Evolutionary conservation across 139 green algal genomes (phyloP), one percentile per base, ranked within the genome.

Genomic region (Astrephomene gubernaculifera): DNA sequence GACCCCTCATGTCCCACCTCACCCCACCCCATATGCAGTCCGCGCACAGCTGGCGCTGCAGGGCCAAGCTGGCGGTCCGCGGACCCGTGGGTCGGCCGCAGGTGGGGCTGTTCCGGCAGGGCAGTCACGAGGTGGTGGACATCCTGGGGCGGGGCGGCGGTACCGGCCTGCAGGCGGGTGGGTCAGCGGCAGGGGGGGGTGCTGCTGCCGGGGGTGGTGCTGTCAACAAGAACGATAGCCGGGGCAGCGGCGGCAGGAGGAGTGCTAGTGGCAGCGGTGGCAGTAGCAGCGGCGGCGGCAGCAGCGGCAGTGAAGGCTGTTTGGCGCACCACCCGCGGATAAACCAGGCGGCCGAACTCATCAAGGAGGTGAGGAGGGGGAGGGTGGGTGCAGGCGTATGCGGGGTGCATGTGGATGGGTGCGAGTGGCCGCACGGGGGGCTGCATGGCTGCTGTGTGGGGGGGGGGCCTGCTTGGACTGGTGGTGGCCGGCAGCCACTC

Each of bases 1-100:
- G n/a, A n/a, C n/a, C n/a, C n/a, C n/a, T n/a, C n/a, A n/a, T n/a
- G n/a, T n/a, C n/a, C n/a, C n/a, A n/a, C n/a, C n/a, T n/a, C n/a
- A n/a, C n/a, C n/a, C n/a, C n/a, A n/a, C n/a, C n/a, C n/a, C n/a
- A n/a, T n/a, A n/a, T 53, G 3, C 74, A 84, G 78, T 17, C 80
- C 0, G 27, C 70, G 0, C 85, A 87, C 17, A 85, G 81, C 1
- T 95, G 92, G 92, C 89, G 92, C 17, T 88, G 71, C 57, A 74
- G 92, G 0, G 91, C 92, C 35, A 91, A 92, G 60, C 87, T 95
- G 52, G 92, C 92, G 0, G 92, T 95, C 8, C 69, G 91, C 6
- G 88, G 85, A 36, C 21, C 5, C 17, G 43, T 27, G 33, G 85
- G 71, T 22, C 29, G 33, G 2, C 75, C 83, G 0, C 39, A 83